Conservation (phyloP, 176 grass and related monocot genomes). For the Themeda triandra region DNA sequence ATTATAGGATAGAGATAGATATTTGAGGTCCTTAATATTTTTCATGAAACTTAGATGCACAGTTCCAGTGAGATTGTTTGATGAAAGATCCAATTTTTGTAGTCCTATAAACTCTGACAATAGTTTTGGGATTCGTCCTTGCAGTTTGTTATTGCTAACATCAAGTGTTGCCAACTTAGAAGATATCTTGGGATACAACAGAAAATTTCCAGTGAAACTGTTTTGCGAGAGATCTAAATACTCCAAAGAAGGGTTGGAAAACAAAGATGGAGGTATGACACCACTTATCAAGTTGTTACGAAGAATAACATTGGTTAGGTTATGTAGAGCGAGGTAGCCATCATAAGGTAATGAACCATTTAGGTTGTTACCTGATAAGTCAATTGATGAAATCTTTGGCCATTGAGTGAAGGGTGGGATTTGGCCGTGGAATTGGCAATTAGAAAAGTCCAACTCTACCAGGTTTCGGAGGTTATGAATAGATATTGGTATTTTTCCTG, state of each 20-base stretch:
- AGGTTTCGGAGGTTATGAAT: constrained; percentile 28
- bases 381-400: constrained; percentile 27
- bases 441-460: constrained; percentile 39
- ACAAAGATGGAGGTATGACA: neutral
- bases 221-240: neutral
- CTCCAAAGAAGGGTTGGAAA: neutral
- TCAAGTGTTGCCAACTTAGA: neutral
- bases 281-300: neutral
- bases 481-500: constrained; percentile 31
- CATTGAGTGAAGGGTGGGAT: constrained; percentile 34
- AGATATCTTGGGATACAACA: neutral
- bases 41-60: neutral
- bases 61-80: constrained; percentile 42
- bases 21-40: neutral
- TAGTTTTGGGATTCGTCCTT: constrained; percentile 38
- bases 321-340: neutral
- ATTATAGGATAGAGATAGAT: neutral
- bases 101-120: constrained; percentile 18
- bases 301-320: neutral
- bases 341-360: constrained; percentile 14
- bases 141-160: constrained; percentile 22
- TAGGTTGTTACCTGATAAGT: constrained; percentile 37
- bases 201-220: neutral
- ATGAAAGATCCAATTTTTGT: constrained; percentile 35
- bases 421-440: constrained; percentile 33